These are phyloP conservation scores for Bullera alba DNA, from an alignment of 768 basidiomycete genomes.

Conservation along the genomic window DNA sequence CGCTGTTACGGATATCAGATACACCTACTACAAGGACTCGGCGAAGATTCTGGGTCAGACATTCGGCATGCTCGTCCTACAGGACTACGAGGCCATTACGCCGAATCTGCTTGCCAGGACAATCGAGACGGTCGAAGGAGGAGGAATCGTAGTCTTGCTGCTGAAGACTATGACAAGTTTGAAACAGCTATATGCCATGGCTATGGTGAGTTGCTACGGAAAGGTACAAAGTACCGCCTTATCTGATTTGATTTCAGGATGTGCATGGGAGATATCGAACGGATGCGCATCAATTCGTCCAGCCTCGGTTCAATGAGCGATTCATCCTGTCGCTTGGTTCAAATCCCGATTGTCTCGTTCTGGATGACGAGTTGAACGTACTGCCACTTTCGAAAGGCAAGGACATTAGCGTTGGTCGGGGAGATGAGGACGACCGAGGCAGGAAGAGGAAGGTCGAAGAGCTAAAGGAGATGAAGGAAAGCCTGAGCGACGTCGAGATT, in stretches of 20 bases:
- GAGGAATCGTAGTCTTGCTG: constrained; percentile 68
- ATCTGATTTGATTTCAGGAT: constrained; percentile 56
- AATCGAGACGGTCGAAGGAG: constrained; percentile 97
- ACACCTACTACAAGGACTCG: constrained; percentile 97
- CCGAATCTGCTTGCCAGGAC: constrained; percentile 94
- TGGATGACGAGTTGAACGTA: constrained; percentile 97
- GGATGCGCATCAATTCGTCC: constrained; percentile 64
- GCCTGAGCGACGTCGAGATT: constrained; percentile 72
- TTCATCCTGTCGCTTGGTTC: constrained; percentile 95
- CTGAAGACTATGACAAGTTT: constrained; percentile 93
- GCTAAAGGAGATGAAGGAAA: constrained; percentile 70
- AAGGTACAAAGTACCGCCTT: neutral
- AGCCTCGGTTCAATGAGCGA: constrained; percentile 92
- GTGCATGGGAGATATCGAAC: constrained; percentile 93
- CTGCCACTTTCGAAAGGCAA: constrained; percentile 92
- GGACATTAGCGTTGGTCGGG: constrained; percentile 67
- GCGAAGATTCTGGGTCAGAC: constrained; percentile 96
- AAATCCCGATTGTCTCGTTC: constrained; percentile 82
- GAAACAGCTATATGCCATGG: constrained; percentile 85
- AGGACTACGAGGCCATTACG: constrained; percentile 97
- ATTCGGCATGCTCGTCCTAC: constrained; percentile 91
- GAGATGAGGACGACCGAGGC: constrained; percentile 48
- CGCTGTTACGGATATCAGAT: constrained; percentile 96
- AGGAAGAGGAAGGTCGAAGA: constrained; percentile 56
- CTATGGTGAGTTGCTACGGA: constrained; percentile 51